Percentiles rank a stretch among this genome's conserved stretches.
Evolutionary conservation across 352 stramenopile genomes (phyloP).

Genomic region (Globisporangium sylvaticum): DNA sequence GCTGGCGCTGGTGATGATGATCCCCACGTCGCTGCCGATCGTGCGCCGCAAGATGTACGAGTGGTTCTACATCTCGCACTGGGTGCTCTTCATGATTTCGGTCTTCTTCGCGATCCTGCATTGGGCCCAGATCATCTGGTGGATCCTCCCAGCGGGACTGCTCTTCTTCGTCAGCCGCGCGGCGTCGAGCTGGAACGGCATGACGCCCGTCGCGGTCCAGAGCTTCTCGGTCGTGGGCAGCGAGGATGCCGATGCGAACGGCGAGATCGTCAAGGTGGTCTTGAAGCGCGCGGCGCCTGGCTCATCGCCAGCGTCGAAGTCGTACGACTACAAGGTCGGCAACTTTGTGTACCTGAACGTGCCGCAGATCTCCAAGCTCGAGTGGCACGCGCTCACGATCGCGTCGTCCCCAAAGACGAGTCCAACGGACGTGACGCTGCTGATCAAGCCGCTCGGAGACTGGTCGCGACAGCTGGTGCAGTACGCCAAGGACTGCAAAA

Average conservation of each 20-base stretch:
- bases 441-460: slow-evolving; percentile 49
- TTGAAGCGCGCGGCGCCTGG: slow-evolving; percentile 31
- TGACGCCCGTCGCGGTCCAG: slow-evolving; percentile 34
- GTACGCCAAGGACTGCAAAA: slow-evolving; percentile 38
- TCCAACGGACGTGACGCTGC: slow-evolving; percentile 31
- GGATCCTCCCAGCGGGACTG: slow-evolving; percentile 43
- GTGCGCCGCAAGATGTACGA: slow-evolving; percentile 52
- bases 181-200: slow-evolving; percentile 38
- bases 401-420: slow-evolving; percentile 44
- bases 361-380: slow-evolving; percentile 42
- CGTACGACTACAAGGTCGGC: slow-evolving; percentile 48
- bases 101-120: slow-evolving; percentile 56
- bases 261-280: slow-evolving; percentile 44
- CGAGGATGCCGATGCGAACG: slow-evolving; percentile 9
- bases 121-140: slow-evolving; percentile 57
- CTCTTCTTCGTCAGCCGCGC: slow-evolving; percentile 55
- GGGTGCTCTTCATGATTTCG: slow-evolving; percentile 48
- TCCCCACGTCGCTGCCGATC: slow-evolving; percentile 47
- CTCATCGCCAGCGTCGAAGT: slow-evolving; percentile 21
- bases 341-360: slow-evolving; percentile 59
- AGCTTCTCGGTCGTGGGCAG: slow-evolving; percentile 30
- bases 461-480: slow-evolving; percentile 40
- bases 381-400: slow-evolving; percentile 60
- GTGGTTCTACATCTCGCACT: slow-evolving; percentile 60
- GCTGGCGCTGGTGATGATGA: slow-evolving; percentile 49